These are phyloP conservation scores for Pythium brachiatum DNA, from an alignment of 352 stramenopile species.

Conservation along the genomic window DNA sequence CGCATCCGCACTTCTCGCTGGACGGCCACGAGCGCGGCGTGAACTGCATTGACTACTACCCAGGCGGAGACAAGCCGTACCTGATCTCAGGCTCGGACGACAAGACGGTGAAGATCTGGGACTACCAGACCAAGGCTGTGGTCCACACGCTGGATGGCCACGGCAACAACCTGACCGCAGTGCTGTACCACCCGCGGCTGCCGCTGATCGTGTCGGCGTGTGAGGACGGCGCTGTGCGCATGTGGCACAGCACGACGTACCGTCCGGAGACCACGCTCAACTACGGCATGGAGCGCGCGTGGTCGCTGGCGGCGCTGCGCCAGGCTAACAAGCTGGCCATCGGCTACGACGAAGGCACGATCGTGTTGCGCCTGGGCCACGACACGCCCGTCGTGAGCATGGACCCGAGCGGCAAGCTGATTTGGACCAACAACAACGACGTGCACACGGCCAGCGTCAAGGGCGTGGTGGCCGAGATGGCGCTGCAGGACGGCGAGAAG, in stretches of 20 bases:
- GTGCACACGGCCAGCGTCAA: constrained; percentile 95
- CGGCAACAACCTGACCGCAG: constrained; percentile 97
- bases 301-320: constrained; percentile 88
- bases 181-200: constrained; percentile 98
- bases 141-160: constrained; percentile 99
- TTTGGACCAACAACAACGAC: constrained; percentile 99
- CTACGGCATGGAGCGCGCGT: constrained; percentile 99
- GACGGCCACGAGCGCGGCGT: constrained; percentile 96
- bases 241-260: constrained; percentile 95
- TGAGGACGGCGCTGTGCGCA: constrained; percentile 95
- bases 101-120: constrained; percentile 98
- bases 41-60: constrained; percentile 99
- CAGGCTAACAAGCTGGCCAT: constrained; percentile 92
- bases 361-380: constrained; percentile 97
- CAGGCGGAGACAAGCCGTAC: constrained; percentile 98
- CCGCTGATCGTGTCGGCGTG: constrained; percentile 97
- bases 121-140: constrained; percentile 99
- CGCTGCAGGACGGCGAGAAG: constrained; percentile 87
- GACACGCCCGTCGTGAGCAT: constrained; percentile 98
- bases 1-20: constrained; percentile 91
- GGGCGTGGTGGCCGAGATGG: constrained; percentile 75
- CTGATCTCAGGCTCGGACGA: constrained; percentile 96
- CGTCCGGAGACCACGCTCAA: constrained; percentile 98
- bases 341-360: constrained; percentile 93
- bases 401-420: constrained; percentile 96